phyloP scores from a whole-genome alignment of 176 grass and related monocot genomes.

The sorghum (Sorghum bicolor) region Sorghum_bicolor_NCBIv3 NC_012879.2:57404001-57404500 shows the following conservation, averaged over 20 bases:
- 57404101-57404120: constrained; percentile 71
- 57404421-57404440: not conserved
- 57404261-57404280: not conserved
- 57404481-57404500: not conserved
- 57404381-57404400: not conserved
- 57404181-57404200: constrained; percentile 85
- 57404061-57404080: constrained; percentile 73
- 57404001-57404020: not conserved
- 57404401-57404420: not conserved
- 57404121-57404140: constrained; percentile 67
- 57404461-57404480: not conserved
- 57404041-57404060: constrained; percentile 54
- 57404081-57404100: constrained; percentile 62
- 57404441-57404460: not conserved
- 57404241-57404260: not conserved
- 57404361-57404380: not conserved
- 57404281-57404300: not conserved
- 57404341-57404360: not conserved
- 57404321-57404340: not conserved
- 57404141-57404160: constrained; percentile 53
- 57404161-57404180: constrained; percentile 60
- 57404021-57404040: constrained; percentile 25
- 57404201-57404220: constrained; percentile 68
- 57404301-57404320: not conserved
- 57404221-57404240: not conserved